These are phyloP conservation scores for Aegilops speltoides DNA, from an alignment of 176 grass and related monocot species.

Conservation along the genomic window DNA sequence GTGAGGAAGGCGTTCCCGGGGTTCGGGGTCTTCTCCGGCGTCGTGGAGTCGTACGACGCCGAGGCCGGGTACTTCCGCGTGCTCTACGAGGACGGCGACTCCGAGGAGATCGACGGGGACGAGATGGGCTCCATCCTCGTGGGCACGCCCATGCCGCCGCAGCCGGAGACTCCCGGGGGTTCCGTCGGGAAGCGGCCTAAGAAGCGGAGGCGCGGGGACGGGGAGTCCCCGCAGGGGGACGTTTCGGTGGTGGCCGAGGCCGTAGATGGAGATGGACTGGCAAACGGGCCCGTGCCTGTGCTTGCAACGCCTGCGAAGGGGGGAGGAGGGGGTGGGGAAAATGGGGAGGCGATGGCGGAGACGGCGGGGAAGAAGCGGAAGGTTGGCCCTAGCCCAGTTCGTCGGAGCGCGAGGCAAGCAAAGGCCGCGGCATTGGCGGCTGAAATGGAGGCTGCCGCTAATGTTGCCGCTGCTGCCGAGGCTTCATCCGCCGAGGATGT, in stretches of 20 bases:
- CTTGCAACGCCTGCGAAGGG: slow-evolving; percentile 4
- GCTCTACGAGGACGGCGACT: slow-evolving; percentile 86
- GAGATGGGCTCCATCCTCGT: slow-evolving; percentile 74
- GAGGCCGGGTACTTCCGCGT: slow-evolving; percentile 74
- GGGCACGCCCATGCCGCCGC: slow-evolving; percentile 38
- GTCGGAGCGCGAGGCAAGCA: slow-evolving; percentile 75
- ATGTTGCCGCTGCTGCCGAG: slow-evolving; percentile 34
- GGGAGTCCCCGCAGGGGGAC: background rate
- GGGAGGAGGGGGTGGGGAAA: background rate
- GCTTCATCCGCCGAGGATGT: background rate
- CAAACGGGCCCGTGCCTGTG: slow-evolving; percentile 13
- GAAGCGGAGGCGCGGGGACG: slow-evolving; percentile 47
- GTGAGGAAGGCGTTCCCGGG: slow-evolving; percentile 78
- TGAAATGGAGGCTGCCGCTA: slow-evolving; percentile 40
- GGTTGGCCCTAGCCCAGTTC: slow-evolving; percentile 38
- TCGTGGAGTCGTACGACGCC: slow-evolving; percentile 77
- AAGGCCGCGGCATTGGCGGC: slow-evolving; percentile 36
- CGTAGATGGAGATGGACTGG: background rate
- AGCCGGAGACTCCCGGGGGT: background rate
- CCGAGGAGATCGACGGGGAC: slow-evolving; percentile 73
- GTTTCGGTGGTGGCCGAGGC: slow-evolving; percentile 18
- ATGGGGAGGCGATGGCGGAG: background rate
- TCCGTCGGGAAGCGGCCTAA: slow-evolving; percentile 35
- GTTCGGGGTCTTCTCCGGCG: slow-evolving; percentile 54
- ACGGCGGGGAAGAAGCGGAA: slow-evolving; percentile 29